Base-by-base conservation (phyloP, 106 monocot species). In the Alisma plantagoaquatica region DNA sequence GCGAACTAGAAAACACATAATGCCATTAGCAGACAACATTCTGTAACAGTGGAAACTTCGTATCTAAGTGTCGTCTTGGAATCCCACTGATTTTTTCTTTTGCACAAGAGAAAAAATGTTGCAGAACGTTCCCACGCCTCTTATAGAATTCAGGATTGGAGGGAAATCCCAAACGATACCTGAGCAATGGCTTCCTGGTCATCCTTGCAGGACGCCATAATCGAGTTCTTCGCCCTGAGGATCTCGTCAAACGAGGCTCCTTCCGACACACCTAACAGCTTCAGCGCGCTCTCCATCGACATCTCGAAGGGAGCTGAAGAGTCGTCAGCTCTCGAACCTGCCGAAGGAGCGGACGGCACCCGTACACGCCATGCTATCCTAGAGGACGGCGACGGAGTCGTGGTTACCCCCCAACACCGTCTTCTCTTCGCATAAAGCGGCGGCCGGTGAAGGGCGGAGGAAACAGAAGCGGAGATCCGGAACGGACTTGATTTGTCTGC, bases 161-260 rank as follows among this genome's bases (percentile, higher is more conserved):
- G 21, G 12, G 33, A 16, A 19, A n/a, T 30, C 31, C 12, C 29
- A 29, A 53, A 19, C 10, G 18, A 0, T 10, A 98, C 98, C 85
- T 79, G 69, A 25, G 85, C 81, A 25, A 76, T 61, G 25, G 85
- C 69, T 23, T 82, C 74, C 57, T 58, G 73, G 47, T 98, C 90
- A 19, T 75, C 98, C 77, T 82, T 79, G 56, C 78, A 90, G 32
- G 84, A 52, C 2, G 78, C 89, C 16, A 77, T 15, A 43, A 75
- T 51, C 27, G 64, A 59, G 45, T 79, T 90, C 82, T 86, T 98
- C 17, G 98, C 98, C 14, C 85, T 57, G 21, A 98, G 63, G 49
- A 98, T 79, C n/a, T 98, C 98, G 23, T 98, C 90, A 43, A 98
- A 98, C 29, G 90, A 77, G 2, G 98, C 89, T 31, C 85, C 85